A percentile compares a stretch with the other conserved stretches of the same genome.
Evolutionary conservation across 2,329 filamentous ascomycete genomes (phyloP).

Genomic region (Tolypocladium nubicola): DNA sequence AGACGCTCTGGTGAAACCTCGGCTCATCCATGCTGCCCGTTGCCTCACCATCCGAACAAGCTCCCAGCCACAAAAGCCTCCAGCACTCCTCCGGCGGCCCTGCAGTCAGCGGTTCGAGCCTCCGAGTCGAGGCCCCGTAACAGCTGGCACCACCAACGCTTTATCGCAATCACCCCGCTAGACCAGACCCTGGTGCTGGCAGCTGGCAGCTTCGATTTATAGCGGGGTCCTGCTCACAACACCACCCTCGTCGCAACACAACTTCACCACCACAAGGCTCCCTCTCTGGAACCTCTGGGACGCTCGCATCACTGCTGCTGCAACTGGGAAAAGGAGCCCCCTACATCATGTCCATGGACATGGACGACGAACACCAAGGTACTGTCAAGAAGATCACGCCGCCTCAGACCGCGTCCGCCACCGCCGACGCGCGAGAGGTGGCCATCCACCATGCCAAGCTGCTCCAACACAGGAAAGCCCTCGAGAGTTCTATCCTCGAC

Average conservation of each 20-base stretch:
- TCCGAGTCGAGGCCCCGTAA: neutral
- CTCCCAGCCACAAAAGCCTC: neutral
- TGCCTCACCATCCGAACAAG: neutral
- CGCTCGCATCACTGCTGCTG: neutral
- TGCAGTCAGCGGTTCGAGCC: neutral
- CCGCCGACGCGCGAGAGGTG: slow-evolving; percentile 41
- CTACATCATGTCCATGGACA: slow-evolving; percentile 12
- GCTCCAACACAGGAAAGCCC: slow-evolving; percentile 71
- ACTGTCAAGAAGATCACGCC: slow-evolving; percentile 39
- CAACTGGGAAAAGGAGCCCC: neutral
- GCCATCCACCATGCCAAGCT: slow-evolving; percentile 75
- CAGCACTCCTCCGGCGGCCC: neutral
- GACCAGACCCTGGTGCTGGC: neutral
- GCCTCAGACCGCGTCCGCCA: slow-evolving; percentile 27
- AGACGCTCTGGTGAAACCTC: neutral
- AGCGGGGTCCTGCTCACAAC: neutral
- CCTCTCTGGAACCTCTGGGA: neutral
- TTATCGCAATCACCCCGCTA: neutral
- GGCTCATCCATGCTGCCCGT: neutral
- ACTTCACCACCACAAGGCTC: neutral
- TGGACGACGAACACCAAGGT: slow-evolving; percentile 33
- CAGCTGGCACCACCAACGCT: neutral
- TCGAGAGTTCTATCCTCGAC: slow-evolving; percentile 63
- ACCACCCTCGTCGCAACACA: no score
- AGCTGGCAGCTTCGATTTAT: neutral